phyloP scores from a whole-genome alignment of 345 rosid genomes.

The Stellera chamaejasme region DNA sequence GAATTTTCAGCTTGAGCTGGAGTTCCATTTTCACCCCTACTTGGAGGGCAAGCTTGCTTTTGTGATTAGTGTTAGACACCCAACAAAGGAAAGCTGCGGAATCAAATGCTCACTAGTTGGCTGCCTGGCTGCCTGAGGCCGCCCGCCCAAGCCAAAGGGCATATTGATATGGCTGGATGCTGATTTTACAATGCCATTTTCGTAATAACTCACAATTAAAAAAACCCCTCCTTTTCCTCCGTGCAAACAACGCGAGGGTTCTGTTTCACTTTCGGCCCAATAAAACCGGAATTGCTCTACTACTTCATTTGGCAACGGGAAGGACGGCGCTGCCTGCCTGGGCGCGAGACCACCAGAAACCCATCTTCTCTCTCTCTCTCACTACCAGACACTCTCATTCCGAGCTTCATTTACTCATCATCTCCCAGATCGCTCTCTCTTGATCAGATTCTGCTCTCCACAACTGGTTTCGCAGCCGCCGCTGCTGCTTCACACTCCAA shows the following conservation, averaged over 20 bases:
- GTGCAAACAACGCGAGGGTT: slow-evolving; percentile 20
- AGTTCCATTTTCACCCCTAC: too few relatives aligned
- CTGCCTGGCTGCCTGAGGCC: too few relatives aligned
- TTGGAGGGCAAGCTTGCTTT: too few relatives aligned
- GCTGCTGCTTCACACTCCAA: slow-evolving; percentile 10
- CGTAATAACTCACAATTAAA: slow-evolving; percentile 5
- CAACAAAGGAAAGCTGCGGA: too few relatives aligned
- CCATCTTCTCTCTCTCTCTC: slow-evolving; percentile 13
- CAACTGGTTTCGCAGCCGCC: slow-evolving; percentile 12
- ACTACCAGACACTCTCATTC: slow-evolving; percentile 43
- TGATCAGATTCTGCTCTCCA: slow-evolving; percentile 26
- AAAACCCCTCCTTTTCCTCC: background rate
- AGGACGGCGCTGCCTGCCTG: slow-evolving; percentile 6
- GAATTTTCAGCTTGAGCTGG: too few relatives aligned
- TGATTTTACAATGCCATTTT: background rate
- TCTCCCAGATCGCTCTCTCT: slow-evolving; percentile 27
- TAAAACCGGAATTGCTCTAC: slow-evolving; percentile 21
- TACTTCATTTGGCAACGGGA: slow-evolving; percentile 24
- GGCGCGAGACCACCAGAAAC: background rate
- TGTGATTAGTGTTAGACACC: too few relatives aligned
- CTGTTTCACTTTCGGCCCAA: slow-evolving; percentile 11
- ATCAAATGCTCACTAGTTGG: too few relatives aligned
- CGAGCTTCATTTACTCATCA: slow-evolving; percentile 57
- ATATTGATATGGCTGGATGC: too few relatives aligned
- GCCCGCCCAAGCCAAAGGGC: too few relatives aligned